Evolutionary conservation across 768 basidiomycete genomes (phyloP).

Genomic region (Kwoniella newhampshirensis): DNA sequence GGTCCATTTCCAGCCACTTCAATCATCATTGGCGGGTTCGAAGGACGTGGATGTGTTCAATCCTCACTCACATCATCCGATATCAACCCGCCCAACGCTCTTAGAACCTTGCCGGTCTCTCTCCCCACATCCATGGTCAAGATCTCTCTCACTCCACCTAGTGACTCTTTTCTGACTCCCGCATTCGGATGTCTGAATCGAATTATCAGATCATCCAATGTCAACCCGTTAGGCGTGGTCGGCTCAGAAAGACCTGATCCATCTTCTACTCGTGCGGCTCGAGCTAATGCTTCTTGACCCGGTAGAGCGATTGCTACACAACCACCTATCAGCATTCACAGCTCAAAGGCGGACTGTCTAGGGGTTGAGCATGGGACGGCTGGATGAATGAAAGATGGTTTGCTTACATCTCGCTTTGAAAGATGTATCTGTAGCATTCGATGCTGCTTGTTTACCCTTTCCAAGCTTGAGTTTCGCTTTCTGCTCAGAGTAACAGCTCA

Average conservation of each 20-base stretch:
- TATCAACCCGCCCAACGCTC: constrained; percentile 61
- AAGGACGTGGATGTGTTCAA: background rate
- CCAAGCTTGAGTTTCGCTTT: constrained; percentile 97
- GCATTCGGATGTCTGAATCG: constrained; percentile 82
- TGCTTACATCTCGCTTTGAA: constrained; percentile 87
- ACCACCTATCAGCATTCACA: background rate
- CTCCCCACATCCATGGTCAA: constrained; percentile 20
- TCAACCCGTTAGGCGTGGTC: constrained; percentile 72
- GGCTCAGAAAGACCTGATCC: constrained; percentile 56
- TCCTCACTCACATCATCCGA: constrained; percentile 69
- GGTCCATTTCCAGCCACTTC: no score
- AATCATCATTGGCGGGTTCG: no score
- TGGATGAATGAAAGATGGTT: background rate
- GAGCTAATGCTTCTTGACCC: constrained; percentile 61
- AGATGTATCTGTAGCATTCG: constrained; percentile 89
- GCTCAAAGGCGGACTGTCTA: no score
- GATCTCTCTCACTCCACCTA: constrained; percentile 47
- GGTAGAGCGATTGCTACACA: constrained; percentile 81
- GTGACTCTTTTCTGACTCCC: constrained; percentile 68
- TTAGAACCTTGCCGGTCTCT: constrained; percentile 47
- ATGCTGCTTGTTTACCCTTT: constrained; percentile 78
- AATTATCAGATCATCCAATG: constrained; percentile 71
- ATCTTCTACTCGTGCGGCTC: constrained; percentile 56
- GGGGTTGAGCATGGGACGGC: background rate
- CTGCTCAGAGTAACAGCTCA: constrained; percentile 55